These are phyloP conservation scores for Chondrostereum purpureum DNA, from an alignment of 1,284 basidiomycete species.

Conservation along the genomic window DNA sequence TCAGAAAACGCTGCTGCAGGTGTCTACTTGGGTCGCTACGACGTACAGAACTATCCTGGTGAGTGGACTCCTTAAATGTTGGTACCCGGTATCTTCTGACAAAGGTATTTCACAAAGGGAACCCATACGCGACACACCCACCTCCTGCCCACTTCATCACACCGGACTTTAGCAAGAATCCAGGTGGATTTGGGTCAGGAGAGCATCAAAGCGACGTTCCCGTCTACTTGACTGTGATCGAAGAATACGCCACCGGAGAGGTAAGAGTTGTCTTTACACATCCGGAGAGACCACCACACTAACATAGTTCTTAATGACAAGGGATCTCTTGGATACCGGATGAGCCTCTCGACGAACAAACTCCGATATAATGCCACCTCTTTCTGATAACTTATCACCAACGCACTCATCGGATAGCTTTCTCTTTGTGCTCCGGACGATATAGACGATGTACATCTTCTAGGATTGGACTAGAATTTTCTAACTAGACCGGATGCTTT, in stretches of 20 bases:
- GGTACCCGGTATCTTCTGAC: not conserved
- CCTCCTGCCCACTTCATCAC: slow-evolving; percentile 12
- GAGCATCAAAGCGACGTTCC: slow-evolving; percentile 7
- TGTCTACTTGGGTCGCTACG: slow-evolving; percentile 35
- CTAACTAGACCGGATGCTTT: too few relatives aligned
- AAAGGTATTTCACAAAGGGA: slow-evolving; percentile 6
- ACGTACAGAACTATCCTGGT: slow-evolving; percentile 38
- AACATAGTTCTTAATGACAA: not conserved
- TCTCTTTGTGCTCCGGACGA: too few relatives aligned
- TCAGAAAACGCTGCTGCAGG: slow-evolving; percentile 27
- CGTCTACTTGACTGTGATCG: slow-evolving; percentile 16
- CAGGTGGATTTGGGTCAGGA: slow-evolving; percentile 13
- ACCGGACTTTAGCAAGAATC: slow-evolving; percentile 14
- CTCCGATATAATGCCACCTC: not conserved
- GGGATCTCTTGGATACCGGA: slow-evolving; percentile 2
- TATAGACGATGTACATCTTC: too few relatives aligned
- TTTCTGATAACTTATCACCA: too few relatives aligned
- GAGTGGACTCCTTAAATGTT: slow-evolving; percentile 4
- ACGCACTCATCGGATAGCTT: too few relatives aligned
- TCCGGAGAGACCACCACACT: not conserved
- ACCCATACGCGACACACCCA: slow-evolving; percentile 11
- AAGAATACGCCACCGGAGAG: slow-evolving; percentile 13
- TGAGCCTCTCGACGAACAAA: slow-evolving; percentile 1
- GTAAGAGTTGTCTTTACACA: slow-evolving; percentile 7
- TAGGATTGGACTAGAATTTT: too few relatives aligned